A percentile compares a stretch with the other conserved stretches of the same genome.
These are phyloP conservation scores for Grigorovia transvaalensis DNA, from an alignment of 805 yeast species.

Conservation along the genomic window DNA sequence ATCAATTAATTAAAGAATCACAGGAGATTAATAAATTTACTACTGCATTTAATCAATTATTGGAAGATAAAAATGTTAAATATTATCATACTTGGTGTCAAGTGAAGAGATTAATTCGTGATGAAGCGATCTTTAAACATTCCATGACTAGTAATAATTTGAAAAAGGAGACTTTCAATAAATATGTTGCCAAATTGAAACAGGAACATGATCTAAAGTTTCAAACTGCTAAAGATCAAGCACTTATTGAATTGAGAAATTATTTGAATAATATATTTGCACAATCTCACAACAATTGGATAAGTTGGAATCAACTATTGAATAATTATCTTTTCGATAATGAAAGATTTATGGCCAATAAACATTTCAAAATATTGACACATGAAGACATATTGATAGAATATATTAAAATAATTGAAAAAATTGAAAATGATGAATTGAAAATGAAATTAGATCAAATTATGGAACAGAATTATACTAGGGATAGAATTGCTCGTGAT, in stretches of 20 bases:
- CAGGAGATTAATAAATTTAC: constrained; percentile 46
- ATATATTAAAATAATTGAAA: constrained; percentile 24
- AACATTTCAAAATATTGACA: constrained; percentile 41
- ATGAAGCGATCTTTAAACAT: constrained; percentile 58
- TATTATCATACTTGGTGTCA: constrained; percentile 58
- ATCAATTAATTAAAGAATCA: constrained; percentile 43
- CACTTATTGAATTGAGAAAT: constrained; percentile 41
- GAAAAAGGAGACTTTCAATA: constrained; percentile 43
- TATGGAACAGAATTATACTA: constrained; percentile 36
- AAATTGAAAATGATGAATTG: constrained; percentile 15
- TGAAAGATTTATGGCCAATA: constrained; percentile 47
- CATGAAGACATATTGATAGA: constrained; percentile 51
- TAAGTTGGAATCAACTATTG: constrained; percentile 19
- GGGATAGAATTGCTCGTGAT: constrained; percentile 59
- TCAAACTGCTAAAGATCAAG: constrained; percentile 34
- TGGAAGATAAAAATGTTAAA: constrained; percentile 37
- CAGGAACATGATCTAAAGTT: constrained; percentile 24
- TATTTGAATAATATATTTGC: constrained; percentile 30
- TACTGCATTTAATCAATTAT: constrained; percentile 39
- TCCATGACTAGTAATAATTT: constrained; percentile 49
- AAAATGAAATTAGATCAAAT: constrained; percentile 13
- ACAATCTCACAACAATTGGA: constrained; percentile 1
- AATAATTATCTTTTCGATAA: constrained; percentile 29
- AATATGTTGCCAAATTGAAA: constrained; percentile 30
- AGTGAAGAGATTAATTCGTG: constrained; percentile 39